Evolutionary conservation across 306 rosid genomes (phyloP).

Genomic region (Malus orientalis): DNA sequence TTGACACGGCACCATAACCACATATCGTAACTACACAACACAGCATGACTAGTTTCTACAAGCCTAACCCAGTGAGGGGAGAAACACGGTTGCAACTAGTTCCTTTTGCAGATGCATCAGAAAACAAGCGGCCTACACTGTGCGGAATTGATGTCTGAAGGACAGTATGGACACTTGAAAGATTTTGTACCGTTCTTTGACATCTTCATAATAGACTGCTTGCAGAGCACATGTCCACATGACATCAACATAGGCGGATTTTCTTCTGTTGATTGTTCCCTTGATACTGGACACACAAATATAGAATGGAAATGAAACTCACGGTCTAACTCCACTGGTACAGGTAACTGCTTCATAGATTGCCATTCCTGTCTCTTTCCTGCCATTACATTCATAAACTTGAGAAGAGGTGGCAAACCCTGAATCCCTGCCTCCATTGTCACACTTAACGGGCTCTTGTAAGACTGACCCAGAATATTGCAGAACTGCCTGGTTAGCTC

Average conservation of each 20-base stretch:
- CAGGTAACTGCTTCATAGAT: conserved; percentile 69
- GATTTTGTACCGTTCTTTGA: conserved; percentile 67
- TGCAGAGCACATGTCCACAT: conserved; percentile 93
- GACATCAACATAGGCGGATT: conserved; percentile 88
- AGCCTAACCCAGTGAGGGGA: conserved; percentile 23
- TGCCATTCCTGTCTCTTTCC: conserved; percentile 94
- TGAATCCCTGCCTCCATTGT: conserved; percentile 77
- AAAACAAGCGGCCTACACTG: conserved; percentile 54
- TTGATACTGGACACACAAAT: conserved; percentile 94
- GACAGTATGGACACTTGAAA: conserved; percentile 89
- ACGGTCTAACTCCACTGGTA: conserved; percentile 68
- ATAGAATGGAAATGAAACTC: conserved; percentile 90
- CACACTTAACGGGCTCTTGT: conserved; percentile 70
- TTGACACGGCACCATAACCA: conserved; percentile 15
- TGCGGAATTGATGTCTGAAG: conserved; percentile 50
- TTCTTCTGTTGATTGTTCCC: conserved; percentile 77
- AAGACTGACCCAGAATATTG: conserved; percentile 71
- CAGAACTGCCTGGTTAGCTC: conserved; percentile 83
- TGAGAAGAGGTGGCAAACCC: conserved; percentile 70
- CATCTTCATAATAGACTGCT: conserved; percentile 87
- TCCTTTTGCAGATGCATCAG: conserved; percentile 26
- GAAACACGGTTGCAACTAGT: conserved; percentile 20
- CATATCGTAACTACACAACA: conserved; percentile 20
- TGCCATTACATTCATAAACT: conserved; percentile 77
- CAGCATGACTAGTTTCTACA: conserved; percentile 25